phyloP scores from a whole-genome alignment of 1,284 basidiomycete species.

The Schizophyllum commune region DNA sequence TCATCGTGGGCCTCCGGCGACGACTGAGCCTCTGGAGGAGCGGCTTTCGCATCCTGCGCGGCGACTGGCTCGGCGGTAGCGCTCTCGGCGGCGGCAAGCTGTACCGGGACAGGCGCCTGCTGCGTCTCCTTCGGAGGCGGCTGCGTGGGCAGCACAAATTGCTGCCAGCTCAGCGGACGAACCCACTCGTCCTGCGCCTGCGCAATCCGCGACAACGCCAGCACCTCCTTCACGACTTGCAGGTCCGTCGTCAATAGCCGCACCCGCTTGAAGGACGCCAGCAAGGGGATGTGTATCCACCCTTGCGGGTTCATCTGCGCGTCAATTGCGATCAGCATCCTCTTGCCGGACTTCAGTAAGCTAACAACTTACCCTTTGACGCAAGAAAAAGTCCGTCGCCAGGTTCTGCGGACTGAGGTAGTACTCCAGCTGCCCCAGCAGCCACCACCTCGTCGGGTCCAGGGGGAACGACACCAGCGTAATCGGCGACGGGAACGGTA shows the following conservation, averaged over 20 bases:
- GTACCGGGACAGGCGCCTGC: not conserved
- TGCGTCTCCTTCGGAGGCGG: not conserved
- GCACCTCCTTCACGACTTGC: slow-evolving; percentile 63
- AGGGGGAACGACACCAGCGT: slow-evolving; percentile 51
- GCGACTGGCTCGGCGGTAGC: not conserved
- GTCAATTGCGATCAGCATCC: not conserved
- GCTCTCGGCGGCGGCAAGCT: not conserved
- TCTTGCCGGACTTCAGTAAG: not conserved
- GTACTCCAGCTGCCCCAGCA: slow-evolving; percentile 82
- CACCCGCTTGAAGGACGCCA: slow-evolving; percentile 86
- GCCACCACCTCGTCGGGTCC: slow-evolving; percentile 55
- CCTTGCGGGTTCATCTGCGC: slow-evolving; percentile 82
- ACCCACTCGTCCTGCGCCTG: slow-evolving; percentile 71
- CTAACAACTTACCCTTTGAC: slow-evolving; percentile 52
- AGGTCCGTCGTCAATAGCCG: slow-evolving; percentile 60
- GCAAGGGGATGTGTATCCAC: slow-evolving; percentile 76
- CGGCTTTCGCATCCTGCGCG: not conserved
- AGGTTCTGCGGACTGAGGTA: slow-evolving; percentile 86
- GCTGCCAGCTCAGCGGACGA: slow-evolving; percentile 50
- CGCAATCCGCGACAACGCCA: slow-evolving; percentile 59
- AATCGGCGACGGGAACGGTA: slow-evolving; percentile 49
- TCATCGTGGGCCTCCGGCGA: not conserved
- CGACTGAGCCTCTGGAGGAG: not conserved
- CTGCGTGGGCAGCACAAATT: slow-evolving; percentile 62
- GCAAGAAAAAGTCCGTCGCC: slow-evolving; percentile 74